phyloP scores from a whole-genome alignment of 1,284 basidiomycete species.

The Gymnopus androsaceus region DNA sequence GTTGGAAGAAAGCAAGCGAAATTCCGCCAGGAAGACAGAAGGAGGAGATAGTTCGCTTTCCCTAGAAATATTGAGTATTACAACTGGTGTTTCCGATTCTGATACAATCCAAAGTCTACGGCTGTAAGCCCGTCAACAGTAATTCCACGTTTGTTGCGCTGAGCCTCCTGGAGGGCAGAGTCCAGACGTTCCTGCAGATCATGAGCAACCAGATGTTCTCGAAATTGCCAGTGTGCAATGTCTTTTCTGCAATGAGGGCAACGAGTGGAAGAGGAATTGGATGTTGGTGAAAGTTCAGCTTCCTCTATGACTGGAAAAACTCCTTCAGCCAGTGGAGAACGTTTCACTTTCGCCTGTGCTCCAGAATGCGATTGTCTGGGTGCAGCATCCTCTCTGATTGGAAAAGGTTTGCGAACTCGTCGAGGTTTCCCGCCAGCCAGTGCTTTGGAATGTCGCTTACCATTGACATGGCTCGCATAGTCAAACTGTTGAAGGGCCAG shows the following conservation, averaged over 20 bases:
- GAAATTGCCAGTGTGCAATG: slow-evolving; percentile 7
- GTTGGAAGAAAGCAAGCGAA: slow-evolving; percentile 15
- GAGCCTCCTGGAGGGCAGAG: slow-evolving; percentile 25
- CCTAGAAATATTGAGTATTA: slow-evolving; percentile 8
- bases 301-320: background rate
- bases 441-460: slow-evolving; percentile 18
- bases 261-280: background rate
- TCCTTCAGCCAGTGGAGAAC: background rate
- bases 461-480: slow-evolving; percentile 13
- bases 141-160: slow-evolving; percentile 27
- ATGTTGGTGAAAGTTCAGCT: background rate
- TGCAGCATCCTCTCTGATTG: too few relatives aligned
- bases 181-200: slow-evolving; percentile 10
- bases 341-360: background rate
- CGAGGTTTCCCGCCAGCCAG: slow-evolving; percentile 7
- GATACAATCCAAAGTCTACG: slow-evolving; percentile 23
- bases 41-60: slow-evolving; percentile 11
- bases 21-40: slow-evolving; percentile 12
- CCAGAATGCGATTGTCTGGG: background rate
- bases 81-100: slow-evolving; percentile 7
- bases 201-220: slow-evolving; percentile 17
- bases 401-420: background rate
- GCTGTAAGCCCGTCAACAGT: slow-evolving; percentile 19
- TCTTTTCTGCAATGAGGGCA: slow-evolving; percentile 17
- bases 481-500: slow-evolving; percentile 13